Evolutionary conservation across 768 basidiomycete genomes (phyloP), one percentile per base, ranked within the genome.

Genomic region (Cyathus striatus): DNA sequence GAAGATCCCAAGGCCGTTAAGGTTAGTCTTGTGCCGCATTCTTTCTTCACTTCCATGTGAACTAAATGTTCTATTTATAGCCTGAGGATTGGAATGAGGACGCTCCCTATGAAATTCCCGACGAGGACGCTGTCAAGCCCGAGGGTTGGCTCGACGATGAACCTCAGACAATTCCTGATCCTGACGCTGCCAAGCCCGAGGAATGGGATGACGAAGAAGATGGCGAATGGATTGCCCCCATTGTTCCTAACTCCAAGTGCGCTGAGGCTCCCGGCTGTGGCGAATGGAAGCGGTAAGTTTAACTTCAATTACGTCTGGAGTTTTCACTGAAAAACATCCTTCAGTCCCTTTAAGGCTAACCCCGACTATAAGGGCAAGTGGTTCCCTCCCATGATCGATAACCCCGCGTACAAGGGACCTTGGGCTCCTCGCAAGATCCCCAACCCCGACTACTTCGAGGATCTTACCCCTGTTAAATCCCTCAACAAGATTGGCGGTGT

Each of bases 131-230:
- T 43, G 73, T 65, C 47, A 94, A 89, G 70, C 96, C 96, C 23
- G 92, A 86, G 47, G 94, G 89, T 54, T 99, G 96, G 96, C 81
- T 99, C 45, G 92, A 89, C 48, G 69, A 96, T 44, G 96, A 97
- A 60, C 79, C 85, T 5, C 63, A 74, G 44, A 73, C 66, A 38
- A 76, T 96, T 54, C 79, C 92, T 38, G 96, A 99, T 59, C 95
- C 96, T 47, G 89, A 91, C 50, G 80, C 89, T 30, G 79, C 84
- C 65, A 97, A 96, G 73, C 96, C 96, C 5, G 96, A 99, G 61
- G 96, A 99, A 64, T 99, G 96, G 96, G 93, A 96, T 56, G 95
- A 97, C 54, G 96, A 97, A 60, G 96, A 98, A 62, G 95, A 99
- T 53, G 96, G 96, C 62, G 95, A 98, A 60, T 99, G 93, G 93